Evolutionary conservation across 768 basidiomycete species (phyloP), one percentile per base, ranked within the genome.

Genomic region (Kwoniella botswanensis): DNA sequence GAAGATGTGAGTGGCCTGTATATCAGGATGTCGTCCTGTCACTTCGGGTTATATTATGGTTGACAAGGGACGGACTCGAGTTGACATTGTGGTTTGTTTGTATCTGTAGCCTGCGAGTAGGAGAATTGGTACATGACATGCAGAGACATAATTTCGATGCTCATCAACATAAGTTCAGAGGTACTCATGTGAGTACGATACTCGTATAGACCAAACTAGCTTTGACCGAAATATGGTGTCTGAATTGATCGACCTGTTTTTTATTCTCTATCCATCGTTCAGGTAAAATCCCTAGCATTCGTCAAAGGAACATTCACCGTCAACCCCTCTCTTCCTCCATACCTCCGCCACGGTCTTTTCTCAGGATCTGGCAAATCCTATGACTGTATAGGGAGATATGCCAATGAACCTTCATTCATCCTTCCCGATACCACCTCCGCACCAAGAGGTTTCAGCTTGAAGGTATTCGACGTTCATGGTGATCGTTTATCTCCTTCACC

Each of bases 401-500:
- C 74, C 58, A 75, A 72, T 42, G 74, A 75, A 46, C 74, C 74
- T 7, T 72, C 71, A 42, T 72, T 72, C 63, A 75, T 75, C 53
- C 42, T 73, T 5, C 74, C 74, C 4, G 74, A 75, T 58, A 67
- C 57, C 11, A 65, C 70, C 24, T 29, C 43, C 11, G 74, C 74
- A 0, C 74, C 74, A 13, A 54, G 74, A 55, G 74, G 74, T 35
- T 66, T 75, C 43, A 58, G 68, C 5, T 57, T 75, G 26, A 71
- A 72, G 42, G 66, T 75, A 22, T 75, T 75, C 43, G 71, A 64
- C 22, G 71, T 75, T 4, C 26, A 66, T 10, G 74, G 74, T 2
- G 60, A 60, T 0, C 55, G 71, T n/a, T 60, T 75, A 6, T 69
- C 68, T n/a, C 68, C 68, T 1, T 56, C 68, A 6, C 71, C 69